These are phyloP conservation scores for Ophiocytium majus DNA, from an alignment of 352 stramenopile genomes.

Conservation along the genomic window DNA sequence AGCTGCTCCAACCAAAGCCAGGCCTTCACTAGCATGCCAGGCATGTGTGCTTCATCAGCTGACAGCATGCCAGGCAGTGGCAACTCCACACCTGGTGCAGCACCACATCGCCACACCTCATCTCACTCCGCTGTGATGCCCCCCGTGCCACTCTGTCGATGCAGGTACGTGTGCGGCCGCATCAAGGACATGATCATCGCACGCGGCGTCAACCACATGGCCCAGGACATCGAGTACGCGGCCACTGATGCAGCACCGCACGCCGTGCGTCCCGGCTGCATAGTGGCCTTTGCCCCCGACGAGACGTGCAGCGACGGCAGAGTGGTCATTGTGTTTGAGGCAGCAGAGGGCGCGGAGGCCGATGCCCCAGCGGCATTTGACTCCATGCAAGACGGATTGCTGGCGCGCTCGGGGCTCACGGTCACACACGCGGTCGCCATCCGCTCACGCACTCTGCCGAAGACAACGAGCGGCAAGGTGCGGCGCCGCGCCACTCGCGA, in stretches of 20 bases:
- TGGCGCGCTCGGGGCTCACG: not conserved
- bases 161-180: constrained; percentile 93
- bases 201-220: constrained; percentile 94
- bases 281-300: constrained; percentile 41
- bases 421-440: constrained; percentile 30
- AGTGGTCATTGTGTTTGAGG: constrained; percentile 44
- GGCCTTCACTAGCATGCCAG: no score
- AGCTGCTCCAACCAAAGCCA: no score
- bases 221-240: constrained; percentile 69
- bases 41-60: no score
- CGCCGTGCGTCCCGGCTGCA: constrained; percentile 45
- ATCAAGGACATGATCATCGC: constrained; percentile 99
- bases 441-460: constrained; percentile 52
- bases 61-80: no score
- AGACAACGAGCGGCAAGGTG: constrained; percentile 57
- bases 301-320: constrained; percentile 34
- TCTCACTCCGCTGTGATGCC: no score
- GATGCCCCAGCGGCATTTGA: not conserved
- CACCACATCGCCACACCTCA: no score
- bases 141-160: no score
- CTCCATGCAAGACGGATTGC: not conserved
- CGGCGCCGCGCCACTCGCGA: constrained; percentile 45
- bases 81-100: no score
- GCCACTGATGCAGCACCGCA: no score
- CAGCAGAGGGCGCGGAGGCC: not conserved